Evolutionary conservation across 345 rosid species (phyloP).

Genomic region (Syzygium aromaticum): DNA sequence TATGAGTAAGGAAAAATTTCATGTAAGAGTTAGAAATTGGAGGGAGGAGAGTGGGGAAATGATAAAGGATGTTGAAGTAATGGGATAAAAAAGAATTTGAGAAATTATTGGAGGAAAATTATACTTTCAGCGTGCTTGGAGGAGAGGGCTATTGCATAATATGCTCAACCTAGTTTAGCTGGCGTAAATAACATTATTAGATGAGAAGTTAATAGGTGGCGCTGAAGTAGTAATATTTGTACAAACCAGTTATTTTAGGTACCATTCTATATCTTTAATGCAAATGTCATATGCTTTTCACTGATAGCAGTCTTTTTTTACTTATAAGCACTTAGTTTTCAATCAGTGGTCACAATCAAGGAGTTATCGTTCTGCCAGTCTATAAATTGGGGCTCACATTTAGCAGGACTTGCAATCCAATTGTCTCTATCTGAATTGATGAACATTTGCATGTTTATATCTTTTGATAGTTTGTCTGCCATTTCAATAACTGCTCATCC

Average conservation of each 20-base stretch:
- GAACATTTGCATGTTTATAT: neutral
- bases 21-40: neutral
- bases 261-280: neutral
- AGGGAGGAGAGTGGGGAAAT: neutral
- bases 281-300: neutral
- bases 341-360: neutral
- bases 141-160: neutral
- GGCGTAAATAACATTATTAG: neutral
- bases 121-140: neutral
- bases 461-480: neutral
- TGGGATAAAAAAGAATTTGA: neutral
- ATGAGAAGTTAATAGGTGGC: neutral
- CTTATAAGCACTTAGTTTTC: neutral
- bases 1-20: neutral
- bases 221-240: neutral
- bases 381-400: neutral
- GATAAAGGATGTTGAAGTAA: neutral
- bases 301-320: neutral
- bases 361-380: neutral
- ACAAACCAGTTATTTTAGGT: neutral
- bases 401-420: neutral
- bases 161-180: neutral
- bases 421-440: neutral
- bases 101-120: neutral
- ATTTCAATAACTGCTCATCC: neutral